Conservation (phyloP, 441 rosid species). For the Raphanus hybrid region DNA sequence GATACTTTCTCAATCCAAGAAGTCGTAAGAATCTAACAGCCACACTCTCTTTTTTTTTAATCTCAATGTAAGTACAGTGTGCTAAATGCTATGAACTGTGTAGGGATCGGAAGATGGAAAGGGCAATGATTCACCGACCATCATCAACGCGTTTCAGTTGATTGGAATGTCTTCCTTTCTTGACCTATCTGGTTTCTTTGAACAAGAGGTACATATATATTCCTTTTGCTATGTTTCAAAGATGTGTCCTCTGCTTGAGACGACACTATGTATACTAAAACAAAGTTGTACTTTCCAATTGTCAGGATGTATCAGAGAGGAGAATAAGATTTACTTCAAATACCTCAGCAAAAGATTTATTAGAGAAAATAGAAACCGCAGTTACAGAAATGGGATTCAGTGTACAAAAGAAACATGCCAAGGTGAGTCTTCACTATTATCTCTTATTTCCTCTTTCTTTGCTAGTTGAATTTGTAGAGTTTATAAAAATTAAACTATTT, state of each 20-base stretch:
- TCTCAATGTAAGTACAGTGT: slow-evolving; percentile 1
- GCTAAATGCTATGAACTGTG: slow-evolving; percentile 21
- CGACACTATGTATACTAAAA: not conserved
- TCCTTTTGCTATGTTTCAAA: slow-evolving; percentile 17
- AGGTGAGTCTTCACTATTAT: slow-evolving; percentile 48
- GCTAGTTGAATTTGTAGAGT: slow-evolving; percentile 37
- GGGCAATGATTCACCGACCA: slow-evolving; percentile 61
- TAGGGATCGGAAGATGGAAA: slow-evolving; percentile 61
- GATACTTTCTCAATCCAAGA: slow-evolving; percentile 64
- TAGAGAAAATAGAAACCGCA: slow-evolving; percentile 71
- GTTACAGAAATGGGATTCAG: slow-evolving; percentile 88
- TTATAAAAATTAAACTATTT: not conserved
- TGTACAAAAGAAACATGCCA: slow-evolving; percentile 84
- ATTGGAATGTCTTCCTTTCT: slow-evolving; percentile 98
- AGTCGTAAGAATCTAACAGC: slow-evolving; percentile 47
- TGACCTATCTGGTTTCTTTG: slow-evolving; percentile 97
- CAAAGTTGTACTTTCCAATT: not conserved
- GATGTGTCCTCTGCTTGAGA: slow-evolving; percentile 15
- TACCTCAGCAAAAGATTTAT: slow-evolving; percentile 72
- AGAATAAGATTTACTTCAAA: slow-evolving; percentile 93
- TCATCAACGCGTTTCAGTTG: slow-evolving; percentile 89
- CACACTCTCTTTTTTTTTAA: not conserved
- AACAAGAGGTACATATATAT: slow-evolving; percentile 74
- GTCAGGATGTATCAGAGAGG: slow-evolving; percentile 87
- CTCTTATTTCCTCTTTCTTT: slow-evolving; percentile 15